Conservation (phyloP, 78 protist genomes). For the Isochrysis galbana region DNA sequence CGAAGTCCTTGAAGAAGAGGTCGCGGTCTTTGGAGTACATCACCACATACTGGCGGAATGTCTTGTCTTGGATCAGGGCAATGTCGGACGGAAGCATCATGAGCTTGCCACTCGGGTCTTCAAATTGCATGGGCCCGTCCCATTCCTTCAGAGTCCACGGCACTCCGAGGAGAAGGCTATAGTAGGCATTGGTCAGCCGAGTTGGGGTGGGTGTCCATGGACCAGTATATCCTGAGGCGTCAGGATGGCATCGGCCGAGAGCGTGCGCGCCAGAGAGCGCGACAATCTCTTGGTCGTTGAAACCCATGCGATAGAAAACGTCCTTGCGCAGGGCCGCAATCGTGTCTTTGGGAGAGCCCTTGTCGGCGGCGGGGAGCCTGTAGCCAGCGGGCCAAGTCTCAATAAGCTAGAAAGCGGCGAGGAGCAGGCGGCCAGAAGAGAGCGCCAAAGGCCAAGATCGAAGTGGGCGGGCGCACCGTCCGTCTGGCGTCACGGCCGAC, state of each 20-base stretch:
- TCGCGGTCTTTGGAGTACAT: conserved; percentile 65
- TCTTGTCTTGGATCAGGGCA: conserved; percentile 59
- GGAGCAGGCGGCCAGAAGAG: no score
- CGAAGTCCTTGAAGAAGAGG: conserved; percentile 58
- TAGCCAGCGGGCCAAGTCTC: no score
- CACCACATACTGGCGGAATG: conserved; percentile 44
- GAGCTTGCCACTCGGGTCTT: conserved; percentile 55
- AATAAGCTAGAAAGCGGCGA: no score
- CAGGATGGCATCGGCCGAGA: conserved; percentile 69
- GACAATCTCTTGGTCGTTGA: conserved; percentile 70
- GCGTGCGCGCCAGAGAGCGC: conserved; percentile 79
- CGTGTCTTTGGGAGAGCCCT: conserved; percentile 26
- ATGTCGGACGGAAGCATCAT: conserved; percentile 80
- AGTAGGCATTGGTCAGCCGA: conserved; percentile 57
- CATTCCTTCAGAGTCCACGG: conserved; percentile 38
- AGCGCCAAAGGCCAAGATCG: no score
- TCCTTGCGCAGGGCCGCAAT: conserved; percentile 38
- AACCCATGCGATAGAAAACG: conserved; percentile 67
- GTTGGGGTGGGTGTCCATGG: conserved; percentile 70
- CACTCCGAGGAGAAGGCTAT: conserved; percentile 29
- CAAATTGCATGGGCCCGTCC: conserved; percentile 59
- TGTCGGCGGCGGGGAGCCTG: conserved; percentile 56
- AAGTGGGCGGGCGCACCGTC: no score
- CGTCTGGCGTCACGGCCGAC: conserved; percentile 29
- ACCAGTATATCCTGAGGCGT: conserved; percentile 52